phyloP scores from a whole-genome alignment of 192 early-diverging fungal species.

The Entomortierella chlamydospora region DNA sequence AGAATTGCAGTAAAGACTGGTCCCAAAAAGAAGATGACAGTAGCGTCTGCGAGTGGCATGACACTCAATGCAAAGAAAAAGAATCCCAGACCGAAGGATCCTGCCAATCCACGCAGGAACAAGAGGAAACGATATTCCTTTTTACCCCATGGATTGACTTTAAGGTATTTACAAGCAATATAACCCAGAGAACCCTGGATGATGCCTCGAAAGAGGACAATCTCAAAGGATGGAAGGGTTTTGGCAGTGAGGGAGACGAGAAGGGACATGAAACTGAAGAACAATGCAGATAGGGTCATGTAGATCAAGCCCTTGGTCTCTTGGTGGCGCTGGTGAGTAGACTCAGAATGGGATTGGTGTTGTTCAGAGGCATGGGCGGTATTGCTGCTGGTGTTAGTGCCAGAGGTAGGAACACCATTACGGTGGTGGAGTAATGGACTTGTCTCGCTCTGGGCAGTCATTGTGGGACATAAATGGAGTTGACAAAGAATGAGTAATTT shows the following conservation, averaged over 20 bases:
- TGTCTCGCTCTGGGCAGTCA: slow-evolving; percentile 15
- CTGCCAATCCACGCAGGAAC: slow-evolving; percentile 71
- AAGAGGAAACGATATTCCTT: slow-evolving; percentile 64
- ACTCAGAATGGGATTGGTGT: not conserved
- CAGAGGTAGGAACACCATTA: slow-evolving; percentile 1
- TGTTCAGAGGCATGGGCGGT: no score
- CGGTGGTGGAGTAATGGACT: slow-evolving; percentile 26
- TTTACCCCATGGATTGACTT: slow-evolving; percentile 68
- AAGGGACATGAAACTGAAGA: slow-evolving; percentile 78
- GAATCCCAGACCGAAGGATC: slow-evolving; percentile 72
- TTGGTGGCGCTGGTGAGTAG: slow-evolving; percentile 31
- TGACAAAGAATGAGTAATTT: not conserved
- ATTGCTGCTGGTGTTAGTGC: no score
- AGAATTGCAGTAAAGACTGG: slow-evolving; percentile 83
- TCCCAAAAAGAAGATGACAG: slow-evolving; percentile 81
- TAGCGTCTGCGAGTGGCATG: slow-evolving; percentile 80
- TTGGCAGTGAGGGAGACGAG: slow-evolving; percentile 74
- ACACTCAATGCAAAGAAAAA: slow-evolving; percentile 79
- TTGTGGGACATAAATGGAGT: not conserved
- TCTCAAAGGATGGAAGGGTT: slow-evolving; percentile 72
- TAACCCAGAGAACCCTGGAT: slow-evolving; percentile 72
- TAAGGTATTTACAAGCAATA: slow-evolving; percentile 61
- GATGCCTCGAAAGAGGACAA: slow-evolving; percentile 79
- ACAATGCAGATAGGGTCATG: slow-evolving; percentile 79
- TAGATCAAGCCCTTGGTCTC: slow-evolving; percentile 59